phyloP scores from a whole-genome alignment of 1,284 basidiomycete genomes.

The Ustilago shanxiensis region DNA sequence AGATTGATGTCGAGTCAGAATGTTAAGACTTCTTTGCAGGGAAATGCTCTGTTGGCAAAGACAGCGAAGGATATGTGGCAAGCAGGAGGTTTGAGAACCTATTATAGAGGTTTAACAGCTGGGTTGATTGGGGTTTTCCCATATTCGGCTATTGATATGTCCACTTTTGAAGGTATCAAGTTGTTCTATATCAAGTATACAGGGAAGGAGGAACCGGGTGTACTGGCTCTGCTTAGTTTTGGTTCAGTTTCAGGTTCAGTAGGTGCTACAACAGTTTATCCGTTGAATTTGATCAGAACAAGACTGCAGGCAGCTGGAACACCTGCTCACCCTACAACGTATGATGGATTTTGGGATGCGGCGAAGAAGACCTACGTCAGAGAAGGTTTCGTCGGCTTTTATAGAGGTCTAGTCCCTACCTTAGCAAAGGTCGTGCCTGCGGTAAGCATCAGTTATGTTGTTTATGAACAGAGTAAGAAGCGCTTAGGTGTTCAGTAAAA shows the following conservation, averaged over 20 bases:
- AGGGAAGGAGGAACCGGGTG: slow-evolving; percentile 71
- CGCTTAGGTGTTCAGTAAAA: slow-evolving; percentile 52
- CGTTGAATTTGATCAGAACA: slow-evolving; percentile 81
- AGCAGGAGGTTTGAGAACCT: slow-evolving; percentile 84
- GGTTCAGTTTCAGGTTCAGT: slow-evolving; percentile 71
- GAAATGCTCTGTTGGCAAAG: slow-evolving; percentile 75
- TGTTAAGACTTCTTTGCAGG: slow-evolving; percentile 73
- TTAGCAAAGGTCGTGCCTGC: slow-evolving; percentile 78
- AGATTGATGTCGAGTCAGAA: slow-evolving; percentile 80
- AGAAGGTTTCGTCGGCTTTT: slow-evolving; percentile 95
- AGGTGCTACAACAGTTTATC: slow-evolving; percentile 71
- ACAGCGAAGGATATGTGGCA: slow-evolving; percentile 78
- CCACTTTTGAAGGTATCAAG: slow-evolving; percentile 72
- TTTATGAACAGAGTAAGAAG: slow-evolving; percentile 66
- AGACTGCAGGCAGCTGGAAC: slow-evolving; percentile 91
- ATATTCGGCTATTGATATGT: slow-evolving; percentile 72
- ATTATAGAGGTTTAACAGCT: slow-evolving; percentile 88
- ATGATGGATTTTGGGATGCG: slow-evolving; percentile 90
- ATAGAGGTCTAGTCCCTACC: slow-evolving; percentile 89
- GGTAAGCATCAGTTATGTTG: slow-evolving; percentile 68
- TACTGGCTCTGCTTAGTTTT: slow-evolving; percentile 70
- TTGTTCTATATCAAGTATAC: slow-evolving; percentile 71
- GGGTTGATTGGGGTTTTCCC: slow-evolving; percentile 72
- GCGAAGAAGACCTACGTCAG: slow-evolving; percentile 81
- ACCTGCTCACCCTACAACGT: slow-evolving; percentile 71